Percentiles rank a stretch among this genome's conserved stretches.
phyloP scores from a whole-genome alignment of 352 stramenopile species.

The Phytopythium kandeliae region DNA sequence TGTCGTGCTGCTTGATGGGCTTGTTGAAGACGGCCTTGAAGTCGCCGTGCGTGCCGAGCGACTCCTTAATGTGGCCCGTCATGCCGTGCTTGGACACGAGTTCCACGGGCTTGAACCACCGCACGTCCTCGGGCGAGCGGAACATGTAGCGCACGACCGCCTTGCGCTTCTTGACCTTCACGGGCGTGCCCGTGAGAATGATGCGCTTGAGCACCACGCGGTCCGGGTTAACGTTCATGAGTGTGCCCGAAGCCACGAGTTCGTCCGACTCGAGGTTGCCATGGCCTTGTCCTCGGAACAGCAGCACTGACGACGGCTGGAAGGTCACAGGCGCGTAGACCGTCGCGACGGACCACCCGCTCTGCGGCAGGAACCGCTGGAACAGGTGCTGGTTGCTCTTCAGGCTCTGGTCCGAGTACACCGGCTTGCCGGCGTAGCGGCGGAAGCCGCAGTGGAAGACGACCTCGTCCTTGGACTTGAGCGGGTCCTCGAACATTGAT shows the following conservation, averaged over 20 bases:
- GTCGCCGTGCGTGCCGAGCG: constrained; percentile 97
- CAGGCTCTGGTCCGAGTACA: constrained; percentile 98
- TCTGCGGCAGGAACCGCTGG: constrained; percentile 94
- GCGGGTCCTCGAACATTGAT: constrained; percentile 66
- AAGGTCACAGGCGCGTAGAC: constrained; percentile 95
- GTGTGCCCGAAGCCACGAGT: constrained; percentile 92
- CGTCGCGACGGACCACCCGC: constrained; percentile 87
- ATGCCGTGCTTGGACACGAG: constrained; percentile 97
- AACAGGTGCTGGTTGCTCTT: constrained; percentile 99
- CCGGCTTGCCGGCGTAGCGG: constrained; percentile 86
- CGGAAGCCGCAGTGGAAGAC: constrained; percentile 97
- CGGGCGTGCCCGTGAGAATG: constrained; percentile 96
- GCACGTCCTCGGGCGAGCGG: constrained; percentile 96
- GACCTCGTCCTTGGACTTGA: constrained; percentile 97
- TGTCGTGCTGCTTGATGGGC: constrained; percentile 99
- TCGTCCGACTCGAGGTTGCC: constrained; percentile 25
- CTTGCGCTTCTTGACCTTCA: constrained; percentile 98
- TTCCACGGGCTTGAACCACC: constrained; percentile 98
- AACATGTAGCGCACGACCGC: constrained; percentile 99
- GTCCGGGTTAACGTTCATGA: constrained; percentile 96
- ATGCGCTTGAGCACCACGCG: constrained; percentile 98
- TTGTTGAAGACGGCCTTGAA: constrained; percentile 99
- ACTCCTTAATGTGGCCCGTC: constrained; percentile 97
- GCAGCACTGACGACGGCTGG: constrained; percentile 93
- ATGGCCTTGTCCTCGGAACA: constrained; percentile 81